Base-by-base conservation (phyloP, 179 eudicot genomes). In the Camellia oleifera region DNA sequence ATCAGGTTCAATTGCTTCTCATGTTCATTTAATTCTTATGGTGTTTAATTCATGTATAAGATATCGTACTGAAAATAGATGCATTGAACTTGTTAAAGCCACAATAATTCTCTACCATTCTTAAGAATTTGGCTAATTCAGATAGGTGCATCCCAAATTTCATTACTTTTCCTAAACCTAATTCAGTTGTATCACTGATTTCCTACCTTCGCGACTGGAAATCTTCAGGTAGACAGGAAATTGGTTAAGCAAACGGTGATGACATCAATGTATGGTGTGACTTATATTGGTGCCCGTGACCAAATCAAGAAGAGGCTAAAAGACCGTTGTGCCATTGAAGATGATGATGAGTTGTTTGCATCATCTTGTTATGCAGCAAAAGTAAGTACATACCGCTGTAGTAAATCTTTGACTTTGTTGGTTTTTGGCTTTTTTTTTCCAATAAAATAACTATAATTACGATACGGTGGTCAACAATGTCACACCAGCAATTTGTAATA, bases 191-290 rank as follows among this genome's bases (percentile, higher is more conserved):
- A 13, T 7, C 14, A 8, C 65, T 74, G 77, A 74, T 57, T 57
- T 3, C 7, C 48, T 53, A 67, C 50, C 10, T 65, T n/a, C n/a
- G n/a, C n/a, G n/a, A 62, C 20, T 23, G 53, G 58, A 20, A 71
- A 56, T 66, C 57, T 17, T 81, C 88, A 89, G 99, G 97, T 95
- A 71, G 97, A 95, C 84, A 87, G 99, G 85, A 95, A 94, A 83
- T 85, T 95, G 87, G 99, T 95, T n/a, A 94, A 94, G 84, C 99
- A 95, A 88, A 95, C 99, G 8, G 99, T 95, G 86, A 95, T 95
- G 99, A 94, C 99, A 40, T 94, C 97, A 76, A 98, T 95, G 23
- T 95, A 95, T 84, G 99, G 98, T 77, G 99, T 95, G 79, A 95
- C 99, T 58, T 95, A 90, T 79, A 85, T 92, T 75, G 99, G 99